Base-by-base conservation (phyloP, 148 eudicot genomes). In the Pharnaceum exiguum region DNA sequence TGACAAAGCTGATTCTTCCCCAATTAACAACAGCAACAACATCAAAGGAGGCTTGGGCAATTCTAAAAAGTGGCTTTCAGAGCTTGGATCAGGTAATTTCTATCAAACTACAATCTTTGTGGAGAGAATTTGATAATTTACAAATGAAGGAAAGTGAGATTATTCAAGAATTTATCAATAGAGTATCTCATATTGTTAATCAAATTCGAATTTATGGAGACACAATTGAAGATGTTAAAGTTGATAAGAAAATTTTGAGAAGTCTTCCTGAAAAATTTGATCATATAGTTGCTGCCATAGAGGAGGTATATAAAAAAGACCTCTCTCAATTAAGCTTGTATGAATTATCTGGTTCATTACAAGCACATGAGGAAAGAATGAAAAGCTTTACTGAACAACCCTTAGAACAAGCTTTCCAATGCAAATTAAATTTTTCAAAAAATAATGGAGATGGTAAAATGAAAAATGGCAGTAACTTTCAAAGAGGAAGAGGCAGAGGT, bases 281-380 rank as follows among this genome's bases (percentile, higher is more conserved):
- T 4, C 37, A 57, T 16, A 37, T 46, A 17, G 38, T 57, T 16
- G 26, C 26, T 19, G 25, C 62, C 16, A 57, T 43, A 7, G 38
- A 57, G 44, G 38, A 43, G 9, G 42, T 9, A n/a, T n/a, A n/a
- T n/a, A n/a, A n/a, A 5, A 57, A 57, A 43, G 25, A 57, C 44
- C 44, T 57, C 42, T n/a, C 1, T 15, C n/a, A 22, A 11, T 2
- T 42, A 2, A 27, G 24, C 3, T 26, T 57, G 17, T 26, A 8
- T 28, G 38, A 57, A 27, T 28, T 43, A 42, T 27, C 44, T 7
- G 22, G 49, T 5, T 57, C 62, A n/a, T 38, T 42, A 10, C 50
- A 43, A 57, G 50, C 26, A 6, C 62, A 42, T 18, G 26, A 43
- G 19, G 35, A 57, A 17, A 42, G 37, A 43, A 57, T 57, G 62